A percentile compares a stretch with the other conserved stretches of the same genome.
Evolutionary conservation across 2,329 filamentous ascomycete species (phyloP).

Genomic region (Diplocarpon rosae): DNA sequence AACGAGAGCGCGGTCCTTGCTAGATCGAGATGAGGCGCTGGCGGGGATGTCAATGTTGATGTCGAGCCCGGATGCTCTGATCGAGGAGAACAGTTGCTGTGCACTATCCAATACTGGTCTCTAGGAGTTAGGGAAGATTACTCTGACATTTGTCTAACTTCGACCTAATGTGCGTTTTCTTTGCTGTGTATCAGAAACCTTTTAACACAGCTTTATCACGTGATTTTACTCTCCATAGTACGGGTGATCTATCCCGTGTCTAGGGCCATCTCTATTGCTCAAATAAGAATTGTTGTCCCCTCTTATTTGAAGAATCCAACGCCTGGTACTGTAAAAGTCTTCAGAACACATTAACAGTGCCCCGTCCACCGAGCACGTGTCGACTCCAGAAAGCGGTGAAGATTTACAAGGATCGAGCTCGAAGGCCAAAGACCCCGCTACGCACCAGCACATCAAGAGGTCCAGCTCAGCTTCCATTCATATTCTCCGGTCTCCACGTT

Average conservation of each 20-base stretch:
- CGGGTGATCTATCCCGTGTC: background rate
- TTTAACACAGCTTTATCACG: background rate
- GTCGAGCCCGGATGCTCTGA: too few species aligned
- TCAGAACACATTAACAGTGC: too few species aligned
- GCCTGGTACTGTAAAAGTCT: too few species aligned
- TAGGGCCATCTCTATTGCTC: background rate
- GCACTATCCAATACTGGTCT: too few species aligned
- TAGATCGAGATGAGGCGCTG: conserved; percentile 2
- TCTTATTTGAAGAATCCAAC: background rate
- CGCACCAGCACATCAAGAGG: conserved; percentile 1
- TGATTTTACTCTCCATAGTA: background rate
- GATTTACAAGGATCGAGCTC: background rate
- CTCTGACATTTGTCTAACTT: background rate
- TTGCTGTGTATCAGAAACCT: background rate
- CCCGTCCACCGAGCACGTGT: too few species aligned
- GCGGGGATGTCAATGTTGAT: too few species aligned
- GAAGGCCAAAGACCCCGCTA: conserved; percentile 8
- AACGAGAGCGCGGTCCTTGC: conserved; percentile 4
- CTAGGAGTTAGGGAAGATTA: too few species aligned
- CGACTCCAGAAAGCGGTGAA: background rate
- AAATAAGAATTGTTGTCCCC: background rate
- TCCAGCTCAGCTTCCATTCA: background rate
- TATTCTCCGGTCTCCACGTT: background rate
- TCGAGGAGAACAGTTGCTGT: too few species aligned
- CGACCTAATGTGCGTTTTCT: background rate